Conservation (phyloP, 495 filamentous ascomycete species). For the Aspergillus ostianus region DNA sequence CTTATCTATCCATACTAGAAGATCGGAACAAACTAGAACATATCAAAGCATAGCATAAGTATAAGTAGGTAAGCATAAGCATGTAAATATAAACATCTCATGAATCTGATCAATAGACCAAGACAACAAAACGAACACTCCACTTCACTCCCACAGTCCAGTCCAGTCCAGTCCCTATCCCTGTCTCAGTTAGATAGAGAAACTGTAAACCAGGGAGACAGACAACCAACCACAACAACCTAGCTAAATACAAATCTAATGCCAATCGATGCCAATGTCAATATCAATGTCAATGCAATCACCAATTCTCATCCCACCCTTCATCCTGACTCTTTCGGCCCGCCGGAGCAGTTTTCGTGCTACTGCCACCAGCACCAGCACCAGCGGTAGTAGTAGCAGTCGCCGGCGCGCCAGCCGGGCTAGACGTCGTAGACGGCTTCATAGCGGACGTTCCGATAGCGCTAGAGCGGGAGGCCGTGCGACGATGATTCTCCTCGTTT, state of each 20-base stretch:
- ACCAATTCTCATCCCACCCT: slow-evolving; percentile 70
- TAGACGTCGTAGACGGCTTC: slow-evolving; percentile 55
- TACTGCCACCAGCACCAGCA: slow-evolving; percentile 37
- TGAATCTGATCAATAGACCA: too few species aligned
- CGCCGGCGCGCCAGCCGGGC: not conserved
- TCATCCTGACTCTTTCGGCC: slow-evolving; percentile 45
- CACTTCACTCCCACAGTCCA: too few species aligned
- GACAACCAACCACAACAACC: not conserved
- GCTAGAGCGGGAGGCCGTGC: slow-evolving; percentile 31
- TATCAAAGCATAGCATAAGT: too few species aligned
- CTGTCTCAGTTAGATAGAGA: too few species aligned
- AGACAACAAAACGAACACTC: too few species aligned
- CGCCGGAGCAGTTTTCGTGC: slow-evolving; percentile 31
- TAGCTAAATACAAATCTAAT: not conserved
- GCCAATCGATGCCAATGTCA: slow-evolving; percentile 6
- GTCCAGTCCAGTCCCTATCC: too few species aligned
- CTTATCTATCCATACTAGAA: too few species aligned
- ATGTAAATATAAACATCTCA: too few species aligned
- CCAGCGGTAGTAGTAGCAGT: slow-evolving; percentile 3
- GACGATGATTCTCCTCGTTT: slow-evolving; percentile 42
- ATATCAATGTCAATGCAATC: slow-evolving; percentile 17
- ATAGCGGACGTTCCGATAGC: slow-evolving; percentile 74
- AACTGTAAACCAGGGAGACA: too few species aligned
- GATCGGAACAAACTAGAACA: too few species aligned
- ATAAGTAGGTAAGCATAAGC: too few species aligned